These are phyloP conservation scores for Meyerozyma carpophila DNA, from an alignment of 1,139 yeast species.

Conservation along the genomic window DNA sequence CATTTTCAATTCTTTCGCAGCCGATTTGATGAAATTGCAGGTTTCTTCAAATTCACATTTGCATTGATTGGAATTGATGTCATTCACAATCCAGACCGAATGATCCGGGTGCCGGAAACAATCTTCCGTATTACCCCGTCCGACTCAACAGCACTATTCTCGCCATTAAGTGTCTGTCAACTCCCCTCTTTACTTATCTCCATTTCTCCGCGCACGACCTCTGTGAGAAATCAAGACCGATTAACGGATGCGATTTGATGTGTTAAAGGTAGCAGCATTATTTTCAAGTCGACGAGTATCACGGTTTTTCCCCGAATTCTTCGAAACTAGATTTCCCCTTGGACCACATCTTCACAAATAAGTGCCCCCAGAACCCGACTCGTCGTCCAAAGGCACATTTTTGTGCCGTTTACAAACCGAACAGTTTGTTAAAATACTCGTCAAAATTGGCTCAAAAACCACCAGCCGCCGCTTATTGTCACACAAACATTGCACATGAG, in stretches of 20 bases:
- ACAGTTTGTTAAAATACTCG: background rate
- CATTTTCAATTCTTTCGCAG: no score
- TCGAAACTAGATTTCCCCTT: background rate
- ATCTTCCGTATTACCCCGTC: background rate
- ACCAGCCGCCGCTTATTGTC: background rate
- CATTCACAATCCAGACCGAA: no score
- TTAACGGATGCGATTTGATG: background rate
- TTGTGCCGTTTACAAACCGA: background rate
- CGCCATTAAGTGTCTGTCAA: background rate
- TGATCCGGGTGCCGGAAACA: no score
- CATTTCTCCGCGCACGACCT: background rate
- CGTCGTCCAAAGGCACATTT: background rate
- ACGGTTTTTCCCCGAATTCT: background rate
- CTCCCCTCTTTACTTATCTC: background rate
- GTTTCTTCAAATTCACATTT: no score
- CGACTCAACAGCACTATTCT: background rate
- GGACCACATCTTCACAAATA: background rate
- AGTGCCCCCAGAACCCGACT: background rate
- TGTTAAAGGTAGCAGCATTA: background rate
- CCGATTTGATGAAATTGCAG: no score
- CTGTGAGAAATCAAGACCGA: constrained; percentile 1
- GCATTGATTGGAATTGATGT: no score
- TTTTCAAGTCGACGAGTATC: background rate
- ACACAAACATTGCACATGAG: background rate
- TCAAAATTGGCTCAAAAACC: background rate